Evolutionary conservation across 2,329 filamentous ascomycete genomes (phyloP).

Genomic region (Didymella glomerata): DNA sequence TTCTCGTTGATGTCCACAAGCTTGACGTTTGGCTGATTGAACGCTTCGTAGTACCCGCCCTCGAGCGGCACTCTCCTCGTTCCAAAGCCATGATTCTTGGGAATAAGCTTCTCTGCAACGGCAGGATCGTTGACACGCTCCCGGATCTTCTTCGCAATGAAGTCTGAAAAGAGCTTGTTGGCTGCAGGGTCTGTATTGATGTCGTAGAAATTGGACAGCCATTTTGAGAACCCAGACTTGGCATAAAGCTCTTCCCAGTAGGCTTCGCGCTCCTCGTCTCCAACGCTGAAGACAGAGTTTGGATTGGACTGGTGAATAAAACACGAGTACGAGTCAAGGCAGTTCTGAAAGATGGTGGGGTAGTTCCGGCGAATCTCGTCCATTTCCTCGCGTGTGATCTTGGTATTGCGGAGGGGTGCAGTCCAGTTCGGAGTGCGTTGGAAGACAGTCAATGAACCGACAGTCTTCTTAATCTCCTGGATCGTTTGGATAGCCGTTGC

Average conservation of each 20-base stretch:
- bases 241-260: constrained; percentile 33
- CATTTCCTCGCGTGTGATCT: constrained; percentile 27
- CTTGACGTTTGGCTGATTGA: constrained; percentile 57
- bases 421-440: constrained; percentile 64
- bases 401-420: constrained; percentile 30
- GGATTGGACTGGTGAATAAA: constrained; percentile 29
- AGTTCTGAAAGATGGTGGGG: constrained; percentile 28
- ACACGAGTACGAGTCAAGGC: constrained; percentile 27
- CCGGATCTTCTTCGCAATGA: constrained; percentile 50
- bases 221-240: constrained; percentile 31
- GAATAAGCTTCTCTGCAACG: constrained; percentile 54
- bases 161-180: constrained; percentile 36
- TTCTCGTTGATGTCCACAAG: constrained; percentile 53
- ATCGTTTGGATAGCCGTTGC: constrained; percentile 69
- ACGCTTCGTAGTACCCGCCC: constrained; percentile 51
- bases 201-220: constrained; percentile 31
- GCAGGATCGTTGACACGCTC: constrained; percentile 51
- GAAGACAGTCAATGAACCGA: constrained; percentile 63
- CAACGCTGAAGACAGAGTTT: constrained; percentile 25
- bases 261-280: constrained; percentile 24
- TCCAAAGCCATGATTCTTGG: constrained; percentile 45
- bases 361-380: constrained; percentile 27
- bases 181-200: constrained; percentile 37
- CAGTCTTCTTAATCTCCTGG: constrained; percentile 64
- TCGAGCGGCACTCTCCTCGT: constrained; percentile 36